Evolutionary conservation across 192 early-diverging fungal genomes (phyloP), one percentile per base, ranked within the genome.

Genomic region (Coemansia sp.): DNA sequence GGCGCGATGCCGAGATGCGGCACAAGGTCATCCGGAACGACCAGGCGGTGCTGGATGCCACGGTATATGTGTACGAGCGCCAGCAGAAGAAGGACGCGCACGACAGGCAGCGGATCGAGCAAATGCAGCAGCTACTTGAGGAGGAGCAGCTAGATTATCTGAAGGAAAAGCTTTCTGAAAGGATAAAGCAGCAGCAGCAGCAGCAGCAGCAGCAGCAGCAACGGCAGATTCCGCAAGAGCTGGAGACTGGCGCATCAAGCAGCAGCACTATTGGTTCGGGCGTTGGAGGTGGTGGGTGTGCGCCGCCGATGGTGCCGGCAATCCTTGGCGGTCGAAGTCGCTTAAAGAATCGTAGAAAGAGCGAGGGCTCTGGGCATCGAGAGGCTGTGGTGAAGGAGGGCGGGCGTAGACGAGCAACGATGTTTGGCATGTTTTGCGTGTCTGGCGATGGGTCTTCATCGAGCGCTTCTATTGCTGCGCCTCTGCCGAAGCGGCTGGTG

Each of bases 11-110:
- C 3, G 73, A 72, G 25, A 37, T 57, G 16, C 64, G 62, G 59
- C 69, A 63, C 20, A 65, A 57, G 28, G 45, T 65, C n/a, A 25
- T 69, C n/a, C n/a, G 37, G 61, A 75, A 75, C 59, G 49, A 63
- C 26, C 78, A 81, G 62, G 78, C 78, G 0, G 66, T 68, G 43
- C 40, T 81, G 4, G 78, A 81, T 21, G 78, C 78, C 0, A 66
- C 78, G 1, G 25, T 75, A 33, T 72, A 81, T 39, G 55, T 81
- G n/a, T 63, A 71, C 64, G 70, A 72, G 57, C 78, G 66, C 21
- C 78, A 81, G 67, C 69, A 62, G 35, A 62, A 57, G 21, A 34
- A 64, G 26, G 48, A 53, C 23, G 49, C 64, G 5, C 55, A 45
- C 4, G 42, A 57, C 31, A 57, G 31, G 30, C 55, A 57, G 13